Evolutionary conservation across 495 filamentous ascomycete genomes (phyloP), one percentile per base, ranked within the genome.

Genomic region (Penicillium tannophilum): DNA sequence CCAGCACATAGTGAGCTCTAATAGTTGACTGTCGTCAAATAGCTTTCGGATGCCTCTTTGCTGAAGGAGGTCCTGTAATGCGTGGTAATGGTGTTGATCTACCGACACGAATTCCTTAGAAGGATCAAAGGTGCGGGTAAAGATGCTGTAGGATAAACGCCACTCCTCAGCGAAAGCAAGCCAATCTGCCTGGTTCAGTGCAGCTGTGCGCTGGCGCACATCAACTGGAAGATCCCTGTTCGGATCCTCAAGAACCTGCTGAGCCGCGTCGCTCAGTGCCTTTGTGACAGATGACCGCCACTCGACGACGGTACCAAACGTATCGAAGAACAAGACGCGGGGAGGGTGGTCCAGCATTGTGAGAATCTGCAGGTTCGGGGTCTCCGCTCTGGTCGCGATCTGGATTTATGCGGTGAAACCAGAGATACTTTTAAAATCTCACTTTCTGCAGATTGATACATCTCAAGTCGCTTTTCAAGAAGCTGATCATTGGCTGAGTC

Each of bases 281-380:
- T 75, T 66, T 23, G 75, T 81, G 23, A 93, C 79, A 31, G 82
- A 81, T 31, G 71, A 75, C 52, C 89, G 83, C 86, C 88, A 90
- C 75, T 90, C 78, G 26, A 93, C 89, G 53, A 86, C 81, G 5
- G 90, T 93, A 60, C 90, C 91, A 74, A 93, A 93, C 64, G 89
- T 66, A 52, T 87, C 84, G 69, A 87, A 86, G 59, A 87, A 75
- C n/a, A 87, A 68, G 16, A 74, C 79, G 55, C 72, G 63, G 10
- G 79, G 63, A 8, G 79, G 79, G 9, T 36, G 23, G 10, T 41
- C 33, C 39, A 30, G 23, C 41, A 61, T 57, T 20, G 30, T 49
- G 50, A 49, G 12, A 35, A 50, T 28, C 24, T 54, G 52, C 31
- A 50, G n/a, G n/a, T 4, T 45, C 43, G 51, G 39, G 39, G 39